These are phyloP conservation scores for Thelephora terrestris DNA, from an alignment of 1,284 basidiomycete species.

Conservation along the genomic window DNA sequence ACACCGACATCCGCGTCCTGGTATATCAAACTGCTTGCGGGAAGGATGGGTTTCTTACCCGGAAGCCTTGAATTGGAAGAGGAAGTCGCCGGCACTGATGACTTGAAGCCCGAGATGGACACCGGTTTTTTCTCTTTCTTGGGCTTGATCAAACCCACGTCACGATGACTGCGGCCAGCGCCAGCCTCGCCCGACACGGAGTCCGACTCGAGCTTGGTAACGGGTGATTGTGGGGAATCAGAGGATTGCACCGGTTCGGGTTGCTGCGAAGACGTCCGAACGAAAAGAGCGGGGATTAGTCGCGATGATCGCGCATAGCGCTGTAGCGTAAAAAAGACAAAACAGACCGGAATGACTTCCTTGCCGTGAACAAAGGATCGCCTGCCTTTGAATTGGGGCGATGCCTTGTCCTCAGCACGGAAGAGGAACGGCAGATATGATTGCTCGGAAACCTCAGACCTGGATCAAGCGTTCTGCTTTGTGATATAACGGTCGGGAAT, in stretches of 20 bases:
- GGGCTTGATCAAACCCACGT: slow-evolving; percentile 6
- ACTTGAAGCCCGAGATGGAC: slow-evolving; percentile 23
- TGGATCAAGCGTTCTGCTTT: slow-evolving; percentile 10
- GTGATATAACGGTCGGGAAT: slow-evolving; percentile 2
- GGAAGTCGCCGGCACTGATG: slow-evolving; percentile 9
- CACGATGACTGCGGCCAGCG: slow-evolving; percentile 2
- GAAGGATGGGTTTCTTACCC: slow-evolving; percentile 26
- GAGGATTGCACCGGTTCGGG: not conserved
- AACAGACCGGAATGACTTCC: slow-evolving; percentile 20
- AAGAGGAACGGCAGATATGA: slow-evolving; percentile 70
- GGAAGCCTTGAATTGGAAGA: slow-evolving; percentile 10
- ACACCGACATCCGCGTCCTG: slow-evolving; percentile 37
- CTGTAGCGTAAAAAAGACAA: not conserved
- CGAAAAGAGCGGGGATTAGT: not conserved
- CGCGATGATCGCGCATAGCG: not conserved
- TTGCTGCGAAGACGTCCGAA: not conserved
- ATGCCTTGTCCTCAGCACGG: slow-evolving; percentile 11
- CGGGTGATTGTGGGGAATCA: not conserved
- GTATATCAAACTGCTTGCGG: slow-evolving; percentile 40
- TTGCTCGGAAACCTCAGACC: slow-evolving; percentile 40
- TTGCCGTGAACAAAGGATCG: slow-evolving; percentile 31
- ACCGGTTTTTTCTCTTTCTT: slow-evolving; percentile 16
- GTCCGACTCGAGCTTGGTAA: not conserved
- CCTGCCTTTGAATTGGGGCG: slow-evolving; percentile 31
- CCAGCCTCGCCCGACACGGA: not conserved